Evolutionary conservation across 2,329 filamentous ascomycete genomes (phyloP).

Genomic region (Corinectria fuckeliana): DNA sequence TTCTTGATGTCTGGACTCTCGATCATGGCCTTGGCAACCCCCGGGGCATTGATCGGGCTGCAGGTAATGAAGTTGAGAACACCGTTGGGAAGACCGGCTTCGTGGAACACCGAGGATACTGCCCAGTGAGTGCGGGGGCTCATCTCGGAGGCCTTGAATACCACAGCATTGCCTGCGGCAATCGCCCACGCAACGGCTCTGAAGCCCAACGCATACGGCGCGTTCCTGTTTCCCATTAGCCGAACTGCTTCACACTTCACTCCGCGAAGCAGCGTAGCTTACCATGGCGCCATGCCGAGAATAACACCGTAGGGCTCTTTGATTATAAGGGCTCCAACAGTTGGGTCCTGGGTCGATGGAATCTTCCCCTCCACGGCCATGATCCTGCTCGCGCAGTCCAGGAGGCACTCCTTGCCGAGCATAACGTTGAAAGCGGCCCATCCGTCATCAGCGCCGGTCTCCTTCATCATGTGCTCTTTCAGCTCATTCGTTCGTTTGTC

Average conservation of each 20-base stretch:
- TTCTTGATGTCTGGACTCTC: constrained; percentile 33
- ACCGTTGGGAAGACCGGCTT: constrained; percentile 51
- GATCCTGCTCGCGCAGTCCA: constrained; percentile 9
- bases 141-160: constrained; percentile 44
- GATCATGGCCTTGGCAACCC: constrained; percentile 46
- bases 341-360: constrained; percentile 34
- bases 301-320: constrained; percentile 41
- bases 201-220: constrained; percentile 12
- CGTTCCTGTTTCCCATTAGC: constrained; percentile 32
- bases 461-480: constrained; percentile 56
- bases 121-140: constrained; percentile 40
- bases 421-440: constrained; percentile 21
- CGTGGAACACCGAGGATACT: constrained; percentile 44
- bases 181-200: constrained; percentile 12
- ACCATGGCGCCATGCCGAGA: constrained; percentile 42
- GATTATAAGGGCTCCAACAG: constrained; percentile 61
- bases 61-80: constrained; percentile 48
- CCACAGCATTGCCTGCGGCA: constrained; percentile 17
- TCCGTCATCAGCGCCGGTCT: constrained; percentile 40
- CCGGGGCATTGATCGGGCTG: constrained; percentile 41
- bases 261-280: constrained; percentile 11
- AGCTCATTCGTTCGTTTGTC: constrained; percentile 60
- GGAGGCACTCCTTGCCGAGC: not conserved
- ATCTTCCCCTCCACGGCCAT: constrained; percentile 8
- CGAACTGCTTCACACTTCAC: constrained; percentile 12